Evolutionary conservation across 441 rosid species (phyloP).

Genomic region (Eutrema salsugineum): DNA sequence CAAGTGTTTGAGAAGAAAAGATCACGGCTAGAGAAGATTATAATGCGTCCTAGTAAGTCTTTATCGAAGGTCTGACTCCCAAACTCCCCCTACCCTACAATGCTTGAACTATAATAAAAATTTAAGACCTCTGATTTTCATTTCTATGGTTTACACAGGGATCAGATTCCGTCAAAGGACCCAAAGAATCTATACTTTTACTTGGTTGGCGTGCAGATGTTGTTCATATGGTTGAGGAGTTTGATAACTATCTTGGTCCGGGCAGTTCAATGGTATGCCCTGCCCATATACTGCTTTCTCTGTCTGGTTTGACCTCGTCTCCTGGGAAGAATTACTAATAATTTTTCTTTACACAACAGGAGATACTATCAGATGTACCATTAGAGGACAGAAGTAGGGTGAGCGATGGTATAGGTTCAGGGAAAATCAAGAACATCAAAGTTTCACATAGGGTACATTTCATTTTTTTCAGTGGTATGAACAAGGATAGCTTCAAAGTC

Average conservation of each 20-base stretch:
- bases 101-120: conserved; percentile 16
- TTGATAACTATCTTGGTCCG: conserved; percentile 96
- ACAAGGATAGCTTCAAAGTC: background rate
- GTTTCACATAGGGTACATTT: conserved; percentile 69
- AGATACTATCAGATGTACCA: conserved; percentile 84
- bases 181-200: conserved; percentile 78
- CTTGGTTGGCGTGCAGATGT: conserved; percentile 97
- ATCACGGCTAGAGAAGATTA: conserved; percentile 49
- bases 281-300: background rate
- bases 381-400: conserved; percentile 63
- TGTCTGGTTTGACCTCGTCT: background rate
- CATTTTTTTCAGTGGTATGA: background rate
- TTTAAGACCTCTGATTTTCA: conserved; percentile 6
- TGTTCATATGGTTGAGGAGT: conserved; percentile 85
- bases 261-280: conserved; percentile 79
- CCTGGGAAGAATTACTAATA: background rate
- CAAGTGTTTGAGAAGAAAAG: conserved; percentile 43
- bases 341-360: conserved; percentile 44
- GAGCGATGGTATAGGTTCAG: conserved; percentile 36
- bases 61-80: conserved; percentile 70
- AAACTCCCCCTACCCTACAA: background rate
- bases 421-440: conserved; percentile 50
- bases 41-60: conserved; percentile 45
- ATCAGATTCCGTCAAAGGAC: conserved; percentile 66
- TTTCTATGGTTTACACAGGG: conserved; percentile 45